Base-by-base conservation (phyloP, 352 stramenopile genomes). In the Phytophthora meadii region DNA sequence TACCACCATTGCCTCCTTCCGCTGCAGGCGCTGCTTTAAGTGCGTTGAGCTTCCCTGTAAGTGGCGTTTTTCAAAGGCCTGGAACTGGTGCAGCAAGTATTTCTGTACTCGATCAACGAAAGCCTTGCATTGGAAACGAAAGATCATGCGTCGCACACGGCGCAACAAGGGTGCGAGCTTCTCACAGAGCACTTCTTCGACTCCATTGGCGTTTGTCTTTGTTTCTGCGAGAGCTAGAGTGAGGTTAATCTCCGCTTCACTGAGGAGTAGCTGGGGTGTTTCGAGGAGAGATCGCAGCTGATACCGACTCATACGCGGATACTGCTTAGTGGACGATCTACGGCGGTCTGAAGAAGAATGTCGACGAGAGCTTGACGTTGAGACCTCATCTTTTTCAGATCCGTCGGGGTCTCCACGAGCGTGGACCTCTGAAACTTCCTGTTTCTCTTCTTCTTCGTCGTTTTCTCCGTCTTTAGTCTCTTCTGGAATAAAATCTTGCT, bases 231-330 rank as follows among this genome's bases (percentile, higher is more conserved):
- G 69, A 28, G 70, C 71, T 27, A 87, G 39, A 0, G 82, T 59
- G 28, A 90, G 57, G 54, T 89, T 92, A 34, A 84, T 76, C 56
- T 92, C 83, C 12, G 75, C 62, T 37, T 77, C 68, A 47, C 77
- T 85, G 9, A 92, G 58, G 10, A 92, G 46, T 15, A 92, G 55
- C 27, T 79, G 64, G 2, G 81, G 77, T 9, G 77, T 79, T 56
- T 89, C 83, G 12, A 92, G 68, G 22, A 73, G 48, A 5, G 51
- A 61, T 37, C 77, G 83, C 5, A 92, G 56, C 39, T 90, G 79
- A 0, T 73, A 73, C 3, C 61, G 54, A 0, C 73, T 80, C 61
- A 89, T 58, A 17, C 61, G 72, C n/a, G 64, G 58, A 46, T 75
- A 66, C 0, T 54, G 39, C 24, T 72, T 74, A 30, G 34, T 17